phyloP scores from a whole-genome alignment of 2,329 filamentous ascomycete genomes.

The Beauveria medogensis region DNA sequence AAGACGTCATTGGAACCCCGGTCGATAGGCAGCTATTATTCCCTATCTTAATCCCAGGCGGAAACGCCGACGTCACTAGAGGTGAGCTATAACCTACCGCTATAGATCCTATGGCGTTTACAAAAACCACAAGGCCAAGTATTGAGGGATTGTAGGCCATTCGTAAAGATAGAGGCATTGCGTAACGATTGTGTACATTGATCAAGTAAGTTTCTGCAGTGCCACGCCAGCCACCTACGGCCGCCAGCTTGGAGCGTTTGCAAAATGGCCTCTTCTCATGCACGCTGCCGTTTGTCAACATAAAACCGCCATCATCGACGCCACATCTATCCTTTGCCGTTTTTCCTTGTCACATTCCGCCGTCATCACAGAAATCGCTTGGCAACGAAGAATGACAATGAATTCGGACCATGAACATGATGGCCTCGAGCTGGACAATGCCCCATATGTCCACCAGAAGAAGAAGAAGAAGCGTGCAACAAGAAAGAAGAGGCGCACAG shows the following conservation, averaged over 20 bases:
- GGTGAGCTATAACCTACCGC: too few species aligned
- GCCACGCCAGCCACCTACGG: not conserved
- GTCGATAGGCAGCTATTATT: not conserved
- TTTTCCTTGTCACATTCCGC: not conserved
- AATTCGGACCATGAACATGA: not conserved
- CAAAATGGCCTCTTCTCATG: not conserved
- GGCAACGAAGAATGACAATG: not conserved
- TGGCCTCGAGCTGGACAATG: not conserved
- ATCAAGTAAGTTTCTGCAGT: too few species aligned
- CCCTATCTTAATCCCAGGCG: not conserved
- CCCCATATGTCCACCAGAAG: not conserved
- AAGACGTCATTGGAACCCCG: not conserved
- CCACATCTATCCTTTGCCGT: not conserved
- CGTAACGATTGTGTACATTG: too few species aligned
- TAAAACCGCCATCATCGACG: not conserved
- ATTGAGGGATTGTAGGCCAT: too few species aligned
- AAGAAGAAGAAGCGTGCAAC: not conserved
- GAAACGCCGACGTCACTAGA: not conserved
- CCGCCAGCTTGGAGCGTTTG: not conserved
- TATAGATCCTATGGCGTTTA: too few species aligned
- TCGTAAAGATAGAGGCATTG: too few species aligned
- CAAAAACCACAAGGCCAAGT: too few species aligned
- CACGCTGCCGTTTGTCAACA: not conserved
- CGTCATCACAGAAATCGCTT: not conserved
- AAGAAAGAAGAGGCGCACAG: not conserved